Percentiles rank a stretch among this genome's conserved stretches.
Evolutionary conservation across 768 basidiomycete species (phyloP).

Genomic region (Lentinula aciculospora): DNA sequence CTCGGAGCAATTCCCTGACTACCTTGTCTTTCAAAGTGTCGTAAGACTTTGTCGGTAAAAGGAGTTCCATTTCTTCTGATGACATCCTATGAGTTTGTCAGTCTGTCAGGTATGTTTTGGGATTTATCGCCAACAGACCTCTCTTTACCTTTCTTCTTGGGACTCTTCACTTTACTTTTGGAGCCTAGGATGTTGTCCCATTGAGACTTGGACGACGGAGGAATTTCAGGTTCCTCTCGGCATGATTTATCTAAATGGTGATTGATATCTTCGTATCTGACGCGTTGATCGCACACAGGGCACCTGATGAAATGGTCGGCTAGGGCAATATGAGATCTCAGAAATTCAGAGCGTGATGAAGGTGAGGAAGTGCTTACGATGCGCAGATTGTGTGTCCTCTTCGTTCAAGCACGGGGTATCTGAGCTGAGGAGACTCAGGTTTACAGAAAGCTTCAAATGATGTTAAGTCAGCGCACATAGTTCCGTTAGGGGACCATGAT

Average conservation of each 20-base stretch:
- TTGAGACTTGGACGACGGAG: conserved; percentile 15
- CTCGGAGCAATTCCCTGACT: conserved; percentile 48
- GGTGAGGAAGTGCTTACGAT: not conserved
- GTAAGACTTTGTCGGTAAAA: conserved; percentile 63
- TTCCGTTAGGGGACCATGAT: conserved; percentile 11
- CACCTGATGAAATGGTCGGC: conserved; percentile 44
- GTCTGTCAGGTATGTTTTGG: not conserved
- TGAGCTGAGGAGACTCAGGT: not conserved
- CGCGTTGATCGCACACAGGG: conserved; percentile 50
- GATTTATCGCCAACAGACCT: conserved; percentile 15
- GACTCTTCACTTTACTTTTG: conserved; percentile 28
- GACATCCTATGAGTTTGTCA: conserved; percentile 14
- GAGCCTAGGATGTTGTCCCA: conserved; percentile 21
- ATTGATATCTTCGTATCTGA: conserved; percentile 49
- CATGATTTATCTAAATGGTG: conserved; percentile 64
- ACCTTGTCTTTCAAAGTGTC: conserved; percentile 56
- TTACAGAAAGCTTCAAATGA: not conserved
- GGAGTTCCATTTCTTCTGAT: conserved; percentile 31
- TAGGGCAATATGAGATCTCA: conserved; percentile 12
- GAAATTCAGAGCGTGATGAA: not conserved
- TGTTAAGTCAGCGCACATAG: conserved; percentile 8
- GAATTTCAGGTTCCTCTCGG: conserved; percentile 20
- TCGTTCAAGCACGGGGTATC: not conserved
- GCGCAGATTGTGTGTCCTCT: not conserved
- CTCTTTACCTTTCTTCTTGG: conserved; percentile 38